Evolutionary conservation across 768 basidiomycete species (phyloP).

Genomic region (Daedalea quercina): DNA sequence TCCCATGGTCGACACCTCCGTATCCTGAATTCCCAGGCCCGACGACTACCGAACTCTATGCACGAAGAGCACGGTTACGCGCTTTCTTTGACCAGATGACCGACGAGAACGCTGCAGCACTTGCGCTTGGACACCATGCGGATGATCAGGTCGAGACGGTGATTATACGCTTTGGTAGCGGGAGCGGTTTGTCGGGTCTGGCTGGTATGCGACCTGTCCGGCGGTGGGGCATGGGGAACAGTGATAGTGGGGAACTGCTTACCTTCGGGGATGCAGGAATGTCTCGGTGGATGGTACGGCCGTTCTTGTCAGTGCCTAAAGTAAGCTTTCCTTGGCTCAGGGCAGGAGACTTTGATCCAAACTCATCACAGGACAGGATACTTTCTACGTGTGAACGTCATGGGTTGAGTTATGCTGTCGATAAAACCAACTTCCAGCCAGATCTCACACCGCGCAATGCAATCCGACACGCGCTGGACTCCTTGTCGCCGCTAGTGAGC

Average conservation of each 20-base stretch:
- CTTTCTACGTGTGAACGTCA: conserved; percentile 69
- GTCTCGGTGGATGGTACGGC: conserved; percentile 64
- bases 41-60: not conserved
- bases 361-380: conserved; percentile 56
- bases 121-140: conserved; percentile 72
- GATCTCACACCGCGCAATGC: conserved; percentile 66
- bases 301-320: conserved; percentile 63
- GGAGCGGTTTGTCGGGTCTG: conserved; percentile 49
- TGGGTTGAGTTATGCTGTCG: conserved; percentile 52
- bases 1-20: conserved; percentile 53
- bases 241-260: conserved; percentile 20
- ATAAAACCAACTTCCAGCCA: conserved; percentile 72
- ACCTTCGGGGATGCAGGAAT: conserved; percentile 51
- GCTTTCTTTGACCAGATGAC: conserved; percentile 44
- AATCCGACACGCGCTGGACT: conserved; percentile 43
- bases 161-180: conserved; percentile 58
- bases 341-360: not conserved
- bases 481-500: not conserved
- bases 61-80: conserved; percentile 42
- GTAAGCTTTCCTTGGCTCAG: conserved; percentile 30
- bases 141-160: conserved; percentile 85
- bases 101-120: conserved; percentile 25
- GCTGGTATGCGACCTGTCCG: conserved; percentile 63
- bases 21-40: conserved; percentile 41
- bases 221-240: conserved; percentile 73